phyloP scores from a whole-genome alignment of 306 rosid genomes.

The Castanea mollissima region DNA sequence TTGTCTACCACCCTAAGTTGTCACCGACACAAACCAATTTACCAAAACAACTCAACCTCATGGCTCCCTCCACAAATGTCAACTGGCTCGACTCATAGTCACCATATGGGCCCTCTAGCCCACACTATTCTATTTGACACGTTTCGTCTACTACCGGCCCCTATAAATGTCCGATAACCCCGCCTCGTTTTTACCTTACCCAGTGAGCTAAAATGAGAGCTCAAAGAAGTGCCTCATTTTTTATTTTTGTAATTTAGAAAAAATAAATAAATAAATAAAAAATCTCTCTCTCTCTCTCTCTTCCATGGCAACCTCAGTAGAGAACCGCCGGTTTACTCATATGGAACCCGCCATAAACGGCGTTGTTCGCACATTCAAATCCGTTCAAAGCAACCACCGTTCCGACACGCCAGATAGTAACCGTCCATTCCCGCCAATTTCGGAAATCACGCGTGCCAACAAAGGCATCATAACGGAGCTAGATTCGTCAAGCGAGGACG shows the following conservation, averaged over 20 bases:
- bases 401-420: conserved; percentile 31
- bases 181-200: not conserved
- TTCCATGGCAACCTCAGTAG: conserved; percentile 65
- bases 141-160: not conserved
- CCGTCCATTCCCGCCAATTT: conserved; percentile 2
- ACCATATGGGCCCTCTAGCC: not conserved
- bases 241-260: too few species aligned
- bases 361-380: conserved; percentile 37
- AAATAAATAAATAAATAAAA: too few species aligned
- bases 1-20: too few species aligned
- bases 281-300: not conserved
- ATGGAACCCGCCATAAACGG: conserved; percentile 36
- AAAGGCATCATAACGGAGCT: not conserved
- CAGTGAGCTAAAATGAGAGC: not conserved
- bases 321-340: conserved; percentile 42
- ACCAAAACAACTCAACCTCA: too few species aligned
- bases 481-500: conserved; percentile 46
- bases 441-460: not conserved
- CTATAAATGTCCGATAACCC: not conserved
- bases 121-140: too few species aligned
- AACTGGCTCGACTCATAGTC: not conserved
- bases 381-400: conserved; percentile 16
- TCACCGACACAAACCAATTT: too few species aligned
- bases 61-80: too few species aligned
- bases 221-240: too few species aligned